Conservation (phyloP, 352 stramenopile genomes). For the Phytophthora chlamydospora region DNA sequence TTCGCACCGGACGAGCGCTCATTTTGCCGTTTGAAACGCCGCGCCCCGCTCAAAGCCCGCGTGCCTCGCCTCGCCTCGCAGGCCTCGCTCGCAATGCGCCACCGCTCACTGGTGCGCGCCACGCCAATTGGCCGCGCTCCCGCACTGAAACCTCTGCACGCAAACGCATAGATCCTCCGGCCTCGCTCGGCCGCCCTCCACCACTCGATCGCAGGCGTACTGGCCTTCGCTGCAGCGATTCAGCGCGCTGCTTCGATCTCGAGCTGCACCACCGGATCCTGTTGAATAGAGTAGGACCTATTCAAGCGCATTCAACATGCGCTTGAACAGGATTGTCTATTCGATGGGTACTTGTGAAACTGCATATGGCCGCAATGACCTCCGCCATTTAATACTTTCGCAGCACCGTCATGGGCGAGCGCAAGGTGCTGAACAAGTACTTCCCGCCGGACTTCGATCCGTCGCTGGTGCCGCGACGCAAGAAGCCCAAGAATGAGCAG, state of each 20-base stretch:
- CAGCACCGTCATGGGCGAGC: conserved; percentile 94
- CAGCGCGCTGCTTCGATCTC: not conserved
- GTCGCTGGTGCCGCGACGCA: conserved; percentile 92
- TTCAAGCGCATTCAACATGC: not conserved
- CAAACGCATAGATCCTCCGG: conserved; percentile 21
- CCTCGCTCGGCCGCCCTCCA: conserved; percentile 9
- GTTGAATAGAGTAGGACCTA: too few species aligned
- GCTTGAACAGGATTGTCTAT: not conserved
- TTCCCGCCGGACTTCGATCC: conserved; percentile 99
- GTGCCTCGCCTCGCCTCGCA: conserved; percentile 8
- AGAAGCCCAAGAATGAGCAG: conserved; percentile 95
- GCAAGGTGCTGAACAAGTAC: conserved; percentile 99
- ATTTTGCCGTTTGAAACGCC: conserved; percentile 1
- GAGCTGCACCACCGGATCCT: conserved; percentile 16
- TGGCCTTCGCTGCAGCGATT: too few species aligned
- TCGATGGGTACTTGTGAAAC: too few species aligned
- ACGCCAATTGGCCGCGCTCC: conserved; percentile 5
- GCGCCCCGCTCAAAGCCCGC: conserved; percentile 2
- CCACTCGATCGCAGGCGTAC: conserved; percentile 8
- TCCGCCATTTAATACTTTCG: not conserved
- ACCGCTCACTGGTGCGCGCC: conserved; percentile 18
- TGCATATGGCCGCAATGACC: not conserved
- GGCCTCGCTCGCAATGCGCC: not conserved
- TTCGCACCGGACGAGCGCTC: conserved; percentile 6
- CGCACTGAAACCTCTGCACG: conserved; percentile 14